Conservation (phyloP, 352 stramenopile species). For the Phytophthora nicotianae region DNA sequence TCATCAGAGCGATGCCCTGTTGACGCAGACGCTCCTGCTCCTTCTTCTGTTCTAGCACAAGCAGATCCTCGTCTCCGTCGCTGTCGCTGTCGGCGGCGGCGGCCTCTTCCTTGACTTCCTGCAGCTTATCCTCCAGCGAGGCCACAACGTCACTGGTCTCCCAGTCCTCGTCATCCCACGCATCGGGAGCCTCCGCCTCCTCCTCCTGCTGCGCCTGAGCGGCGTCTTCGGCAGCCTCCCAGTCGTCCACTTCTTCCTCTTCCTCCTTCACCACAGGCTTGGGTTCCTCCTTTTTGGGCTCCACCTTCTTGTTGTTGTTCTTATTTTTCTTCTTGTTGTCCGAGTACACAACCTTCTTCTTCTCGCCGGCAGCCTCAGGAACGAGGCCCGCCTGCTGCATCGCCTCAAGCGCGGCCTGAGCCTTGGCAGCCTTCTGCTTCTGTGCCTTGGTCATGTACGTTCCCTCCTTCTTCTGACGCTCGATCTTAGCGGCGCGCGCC, state of each 20-base stretch:
- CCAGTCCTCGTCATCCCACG: constrained; percentile 88
- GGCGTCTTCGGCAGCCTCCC: constrained; percentile 56
- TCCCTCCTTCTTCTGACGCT: constrained; percentile 95
- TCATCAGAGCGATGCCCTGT: constrained; percentile 94
- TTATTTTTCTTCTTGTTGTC: constrained; percentile 90
- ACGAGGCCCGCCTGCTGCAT: constrained; percentile 94
- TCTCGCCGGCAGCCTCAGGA: constrained; percentile 66
- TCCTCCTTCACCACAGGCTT: constrained; percentile 49
- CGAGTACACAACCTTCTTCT: constrained; percentile 92
- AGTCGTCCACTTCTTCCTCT: constrained; percentile 77
- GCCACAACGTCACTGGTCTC: constrained; percentile 78
- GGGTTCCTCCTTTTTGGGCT: constrained; percentile 39
- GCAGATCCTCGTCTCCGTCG: constrained; percentile 94
- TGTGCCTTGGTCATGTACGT: constrained; percentile 99
- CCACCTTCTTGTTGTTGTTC: constrained; percentile 45
- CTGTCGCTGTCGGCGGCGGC: constrained; percentile 48
- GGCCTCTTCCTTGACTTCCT: constrained; percentile 52
- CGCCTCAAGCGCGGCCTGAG: constrained; percentile 89
- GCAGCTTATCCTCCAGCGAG: constrained; percentile 80
- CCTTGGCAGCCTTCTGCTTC: constrained; percentile 92
- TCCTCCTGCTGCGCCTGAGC: constrained; percentile 50
- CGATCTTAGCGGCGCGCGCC: constrained; percentile 86
- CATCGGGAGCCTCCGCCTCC: constrained; percentile 68
- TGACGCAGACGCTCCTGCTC: constrained; percentile 92
- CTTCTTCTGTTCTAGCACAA: constrained; percentile 94